These are phyloP conservation scores for Xylariomycetidae sp. DNA, from an alignment of 2,329 filamentous ascomycete species.

Conservation along the genomic window DNA sequence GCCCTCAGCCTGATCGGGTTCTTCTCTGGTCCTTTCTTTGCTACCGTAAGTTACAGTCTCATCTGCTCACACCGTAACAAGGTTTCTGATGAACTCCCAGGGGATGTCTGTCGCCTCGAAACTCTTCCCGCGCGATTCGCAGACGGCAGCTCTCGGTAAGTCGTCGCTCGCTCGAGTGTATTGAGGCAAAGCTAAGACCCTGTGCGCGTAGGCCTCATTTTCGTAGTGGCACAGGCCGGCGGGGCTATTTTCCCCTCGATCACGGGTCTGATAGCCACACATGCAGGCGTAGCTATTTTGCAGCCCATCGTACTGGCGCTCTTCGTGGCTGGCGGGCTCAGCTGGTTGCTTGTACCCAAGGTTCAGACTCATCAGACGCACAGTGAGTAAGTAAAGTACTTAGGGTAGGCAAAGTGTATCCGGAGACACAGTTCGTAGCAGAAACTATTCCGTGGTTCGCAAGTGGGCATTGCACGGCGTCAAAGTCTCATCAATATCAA, in stretches of 20 bases:
- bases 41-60: slow-evolving; percentile 41
- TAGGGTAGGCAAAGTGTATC: too few relatives aligned
- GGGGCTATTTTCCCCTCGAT: slow-evolving; percentile 45
- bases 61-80: background rate
- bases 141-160: slow-evolving; percentile 41
- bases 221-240: slow-evolving; percentile 45
- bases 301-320: slow-evolving; percentile 43
- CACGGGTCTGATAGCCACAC: slow-evolving; percentile 40
- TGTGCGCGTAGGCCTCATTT: slow-evolving; percentile 34
- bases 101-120: slow-evolving; percentile 47
- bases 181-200: background rate
- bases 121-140: slow-evolving; percentile 38
- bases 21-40: slow-evolving; percentile 48
- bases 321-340: slow-evolving; percentile 33
- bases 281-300: slow-evolving; percentile 38
- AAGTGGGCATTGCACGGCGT: too few relatives aligned
- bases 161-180: too few relatives aligned
- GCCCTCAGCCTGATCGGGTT: slow-evolving; percentile 47
- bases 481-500: too few relatives aligned
- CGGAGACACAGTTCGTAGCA: too few relatives aligned
- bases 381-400: too few relatives aligned
- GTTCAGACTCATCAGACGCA: too few relatives aligned
- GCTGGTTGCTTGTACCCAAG: slow-evolving; percentile 35
- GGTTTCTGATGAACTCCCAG: too few relatives aligned
- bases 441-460: too few relatives aligned